Percentiles rank a stretch among this genome's conserved stretches.
phyloP scores from a whole-genome alignment of 257 asterid genomes.

The Solanum microdontum region DNA sequence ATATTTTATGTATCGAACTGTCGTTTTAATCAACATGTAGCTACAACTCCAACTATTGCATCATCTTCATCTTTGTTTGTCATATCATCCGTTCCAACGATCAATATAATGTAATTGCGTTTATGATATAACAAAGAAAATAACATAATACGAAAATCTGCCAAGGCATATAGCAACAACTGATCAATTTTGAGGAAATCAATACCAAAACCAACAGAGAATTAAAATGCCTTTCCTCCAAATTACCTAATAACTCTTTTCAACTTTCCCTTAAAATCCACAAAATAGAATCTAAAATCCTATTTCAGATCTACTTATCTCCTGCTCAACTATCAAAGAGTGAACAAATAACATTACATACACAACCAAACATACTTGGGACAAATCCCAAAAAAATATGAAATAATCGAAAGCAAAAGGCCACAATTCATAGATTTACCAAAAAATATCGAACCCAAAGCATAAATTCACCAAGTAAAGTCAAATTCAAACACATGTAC shows the following conservation, averaged over 20 bases:
- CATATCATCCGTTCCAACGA: not conserved
- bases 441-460: no score
- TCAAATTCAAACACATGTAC: not conserved
- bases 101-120: no score
- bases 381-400: not conserved
- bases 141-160: no score
- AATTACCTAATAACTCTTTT: not conserved
- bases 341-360: not conserved
- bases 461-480: no score
- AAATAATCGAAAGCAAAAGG: not conserved
- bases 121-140: no score
- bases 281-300: not conserved
- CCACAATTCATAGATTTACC: not conserved
- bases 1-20: no score
- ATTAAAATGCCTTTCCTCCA: not conserved
- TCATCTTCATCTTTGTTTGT: not conserved
- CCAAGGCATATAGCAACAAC: not conserved
- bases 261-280: not conserved
- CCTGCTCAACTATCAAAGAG: not conserved
- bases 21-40: not conserved
- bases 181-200: not conserved
- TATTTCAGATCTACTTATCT: not conserved
- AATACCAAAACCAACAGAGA: no score
- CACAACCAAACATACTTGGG: not conserved
- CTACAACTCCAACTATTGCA: not conserved